Conservation (phyloP, 1,139 yeast species). For the Arxiozyma heterogenica region DNA sequence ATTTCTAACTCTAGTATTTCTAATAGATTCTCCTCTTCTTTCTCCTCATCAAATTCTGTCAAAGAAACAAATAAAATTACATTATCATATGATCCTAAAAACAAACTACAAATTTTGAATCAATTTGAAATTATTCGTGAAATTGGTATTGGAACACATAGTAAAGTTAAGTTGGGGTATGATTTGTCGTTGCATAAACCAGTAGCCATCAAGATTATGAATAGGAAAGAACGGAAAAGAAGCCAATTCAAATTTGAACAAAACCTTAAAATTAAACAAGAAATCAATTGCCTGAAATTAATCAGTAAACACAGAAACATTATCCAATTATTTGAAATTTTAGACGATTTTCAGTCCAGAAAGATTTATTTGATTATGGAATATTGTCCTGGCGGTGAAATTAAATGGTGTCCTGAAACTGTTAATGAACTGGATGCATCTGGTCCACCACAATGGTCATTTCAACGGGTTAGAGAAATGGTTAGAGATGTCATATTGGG, state of each 20-base stretch:
- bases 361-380: slow-evolving; percentile 86
- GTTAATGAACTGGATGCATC: slow-evolving; percentile 36
- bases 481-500: slow-evolving; percentile 87
- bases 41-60: not conserved
- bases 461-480: slow-evolving; percentile 56
- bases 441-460: slow-evolving; percentile 53
- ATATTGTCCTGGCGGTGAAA: slow-evolving; percentile 84
- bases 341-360: slow-evolving; percentile 74
- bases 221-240: slow-evolving; percentile 45
- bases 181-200: slow-evolving; percentile 60
- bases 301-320: slow-evolving; percentile 88
- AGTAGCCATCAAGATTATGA: slow-evolving; percentile 89
- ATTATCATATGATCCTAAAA: slow-evolving; percentile 80
- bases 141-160: slow-evolving; percentile 93
- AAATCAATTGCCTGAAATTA: slow-evolving; percentile 91
- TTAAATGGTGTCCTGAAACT: slow-evolving; percentile 52
- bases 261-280: slow-evolving; percentile 53
- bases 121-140: slow-evolving; percentile 82
- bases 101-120: slow-evolving; percentile 72
- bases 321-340: slow-evolving; percentile 73
- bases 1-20: not conserved
- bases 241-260: slow-evolving; percentile 8
- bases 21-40: not conserved
- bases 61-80: slow-evolving; percentile 71
- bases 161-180: slow-evolving; percentile 84